phyloP scores from a whole-genome alignment of 1,139 yeast genomes.

The Pichia terricola region DNA sequence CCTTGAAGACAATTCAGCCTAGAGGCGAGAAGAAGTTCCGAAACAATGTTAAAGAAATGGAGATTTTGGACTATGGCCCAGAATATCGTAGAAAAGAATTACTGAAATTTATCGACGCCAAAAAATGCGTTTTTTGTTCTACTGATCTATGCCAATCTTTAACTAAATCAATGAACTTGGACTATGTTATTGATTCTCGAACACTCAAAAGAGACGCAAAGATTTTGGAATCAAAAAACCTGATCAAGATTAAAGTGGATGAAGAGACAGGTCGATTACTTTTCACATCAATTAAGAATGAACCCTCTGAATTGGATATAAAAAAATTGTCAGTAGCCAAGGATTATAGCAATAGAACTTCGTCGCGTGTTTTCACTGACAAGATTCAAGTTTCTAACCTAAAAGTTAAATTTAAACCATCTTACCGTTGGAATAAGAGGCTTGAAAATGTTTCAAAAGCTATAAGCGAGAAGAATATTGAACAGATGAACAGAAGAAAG shows the following conservation, averaged over 20 bases:
- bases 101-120: slow-evolving; percentile 29
- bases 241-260: slow-evolving; percentile 2
- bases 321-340: no score
- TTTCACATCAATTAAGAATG: slow-evolving; percentile 11
- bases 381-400: slow-evolving; percentile 3
- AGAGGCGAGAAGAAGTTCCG: background rate
- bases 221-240: slow-evolving; percentile 21
- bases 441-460: background rate
- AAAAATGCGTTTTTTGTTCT: slow-evolving; percentile 37
- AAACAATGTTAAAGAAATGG: background rate
- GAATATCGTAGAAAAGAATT: slow-evolving; percentile 30
- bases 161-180: slow-evolving; percentile 29
- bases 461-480: background rate
- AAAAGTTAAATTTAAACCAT: background rate
- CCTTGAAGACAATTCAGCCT: background rate
- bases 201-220: slow-evolving; percentile 39
- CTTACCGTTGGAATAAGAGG: slow-evolving; percentile 4
- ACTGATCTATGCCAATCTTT: slow-evolving; percentile 30
- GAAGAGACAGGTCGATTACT: slow-evolving; percentile 5
- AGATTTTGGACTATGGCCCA: slow-evolving; percentile 19
- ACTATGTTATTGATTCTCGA: slow-evolving; percentile 37
- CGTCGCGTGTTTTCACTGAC: slow-evolving; percentile 4
- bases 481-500: background rate
- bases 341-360: no score
- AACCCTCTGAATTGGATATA: slow-evolving; percentile 10